Percentiles rank a stretch among this genome's conserved stretches.
phyloP scores from a whole-genome alignment of 352 stramenopile species.

The Elongisporangium prolatum region DNA sequence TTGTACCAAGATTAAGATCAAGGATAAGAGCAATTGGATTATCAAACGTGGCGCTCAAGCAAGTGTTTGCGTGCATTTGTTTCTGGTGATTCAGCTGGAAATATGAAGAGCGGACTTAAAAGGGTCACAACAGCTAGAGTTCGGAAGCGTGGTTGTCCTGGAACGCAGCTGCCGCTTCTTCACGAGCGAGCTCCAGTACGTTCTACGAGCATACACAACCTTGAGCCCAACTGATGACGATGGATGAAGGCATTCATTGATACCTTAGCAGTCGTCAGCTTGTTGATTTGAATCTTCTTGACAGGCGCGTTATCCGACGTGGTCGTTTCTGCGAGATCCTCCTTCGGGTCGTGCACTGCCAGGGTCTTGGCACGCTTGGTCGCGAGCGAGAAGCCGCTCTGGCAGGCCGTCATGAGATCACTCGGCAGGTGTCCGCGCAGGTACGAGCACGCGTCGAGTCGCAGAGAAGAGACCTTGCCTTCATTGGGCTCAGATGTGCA shows the following conservation, averaged over 20 bases:
- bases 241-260: background rate
- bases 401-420: constrained; percentile 36
- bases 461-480: constrained; percentile 25
- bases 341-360: constrained; percentile 3
- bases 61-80: background rate
- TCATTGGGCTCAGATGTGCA: constrained; percentile 19
- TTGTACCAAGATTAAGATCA: background rate
- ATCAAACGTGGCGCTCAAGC: background rate
- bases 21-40: background rate
- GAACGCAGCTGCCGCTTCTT: constrained; percentile 30
- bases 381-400: constrained; percentile 34
- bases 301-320: constrained; percentile 20
- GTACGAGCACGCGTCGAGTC: constrained; percentile 36
- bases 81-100: background rate
- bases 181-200: constrained; percentile 33
- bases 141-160: background rate
- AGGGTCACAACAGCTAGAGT: background rate
- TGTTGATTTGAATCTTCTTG: constrained; percentile 31
- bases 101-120: background rate
- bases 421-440: constrained; percentile 28
- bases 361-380: constrained; percentile 26
- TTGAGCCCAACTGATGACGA: constrained; percentile 1
- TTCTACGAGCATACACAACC: constrained; percentile 18
- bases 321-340: background rate
- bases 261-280: constrained; percentile 16